Evolutionary conservation across 2,329 filamentous ascomycete species (phyloP).

Genomic region (Ascocoryne sarcoides): DNA sequence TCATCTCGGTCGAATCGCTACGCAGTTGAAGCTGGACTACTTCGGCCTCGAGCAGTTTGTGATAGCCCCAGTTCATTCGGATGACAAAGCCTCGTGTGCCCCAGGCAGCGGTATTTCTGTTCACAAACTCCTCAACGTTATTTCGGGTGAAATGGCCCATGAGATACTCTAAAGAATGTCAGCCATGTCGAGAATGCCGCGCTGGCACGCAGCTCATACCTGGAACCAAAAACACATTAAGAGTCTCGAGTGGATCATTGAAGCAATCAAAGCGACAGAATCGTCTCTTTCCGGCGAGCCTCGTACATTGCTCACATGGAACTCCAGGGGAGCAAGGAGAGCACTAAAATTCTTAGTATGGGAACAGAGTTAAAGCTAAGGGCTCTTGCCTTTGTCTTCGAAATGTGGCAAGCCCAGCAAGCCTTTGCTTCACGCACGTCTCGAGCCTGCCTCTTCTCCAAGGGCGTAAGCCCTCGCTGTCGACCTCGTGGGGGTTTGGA

Average conservation of each 20-base stretch:
- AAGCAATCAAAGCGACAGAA: slow-evolving; percentile 27
- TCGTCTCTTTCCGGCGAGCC: slow-evolving; percentile 24
- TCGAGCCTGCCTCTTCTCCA: slow-evolving; percentile 25
- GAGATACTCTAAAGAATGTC: slow-evolving; percentile 19
- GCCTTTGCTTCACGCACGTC: slow-evolving; percentile 26
- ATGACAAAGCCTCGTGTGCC: slow-evolving; percentile 18
- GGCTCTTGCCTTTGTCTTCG: slow-evolving; percentile 24
- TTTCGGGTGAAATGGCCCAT: slow-evolving; percentile 22
- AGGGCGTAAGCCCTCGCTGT: slow-evolving; percentile 20
- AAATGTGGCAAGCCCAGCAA: slow-evolving; percentile 29
- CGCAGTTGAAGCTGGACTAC: slow-evolving; percentile 23
- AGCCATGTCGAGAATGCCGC: slow-evolving; percentile 1
- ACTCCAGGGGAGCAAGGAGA: slow-evolving; percentile 26
- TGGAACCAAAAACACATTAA: slow-evolving; percentile 24
- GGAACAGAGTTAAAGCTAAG: neutral
- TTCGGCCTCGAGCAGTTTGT: slow-evolving; percentile 15
- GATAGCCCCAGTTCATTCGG: slow-evolving; percentile 23
- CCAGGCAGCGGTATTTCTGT: slow-evolving; percentile 21
- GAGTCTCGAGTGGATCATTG: slow-evolving; percentile 26
- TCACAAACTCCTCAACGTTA: slow-evolving; percentile 24
- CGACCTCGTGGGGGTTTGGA: slow-evolving; percentile 20
- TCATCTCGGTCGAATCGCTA: slow-evolving; percentile 16
- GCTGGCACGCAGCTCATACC: slow-evolving; percentile 9
- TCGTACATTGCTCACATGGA: slow-evolving; percentile 26
- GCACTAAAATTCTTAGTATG: slow-evolving; percentile 12